Percentiles rank a stretch among this genome's conserved stretches.
These are phyloP conservation scores for Pythium sp. DNA, from an alignment of 352 stramenopile genomes.

Conservation along the genomic window DNA sequence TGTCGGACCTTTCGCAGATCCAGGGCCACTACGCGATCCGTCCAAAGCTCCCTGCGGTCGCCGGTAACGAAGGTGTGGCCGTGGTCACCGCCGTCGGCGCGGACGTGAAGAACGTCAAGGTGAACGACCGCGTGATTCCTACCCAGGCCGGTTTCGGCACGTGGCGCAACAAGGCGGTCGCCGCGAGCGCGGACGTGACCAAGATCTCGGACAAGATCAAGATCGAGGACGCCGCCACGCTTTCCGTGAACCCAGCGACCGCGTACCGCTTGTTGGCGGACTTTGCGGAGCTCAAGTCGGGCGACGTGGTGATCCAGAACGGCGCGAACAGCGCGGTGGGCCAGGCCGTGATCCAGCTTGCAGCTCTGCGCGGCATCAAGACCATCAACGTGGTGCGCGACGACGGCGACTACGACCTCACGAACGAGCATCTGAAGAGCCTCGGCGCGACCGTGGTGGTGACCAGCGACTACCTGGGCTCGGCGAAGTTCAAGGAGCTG, in stretches of 20 bases:
- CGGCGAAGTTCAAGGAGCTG: constrained; percentile 83
- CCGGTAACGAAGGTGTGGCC: constrained; percentile 84
- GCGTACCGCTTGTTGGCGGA: constrained; percentile 86
- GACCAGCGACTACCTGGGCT: constrained; percentile 66
- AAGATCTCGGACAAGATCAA: constrained; percentile 84
- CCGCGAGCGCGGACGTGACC: constrained; percentile 57
- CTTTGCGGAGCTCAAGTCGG: constrained; percentile 71
- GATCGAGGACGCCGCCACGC: constrained; percentile 77
- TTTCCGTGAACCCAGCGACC: constrained; percentile 82
- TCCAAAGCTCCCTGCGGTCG: constrained; percentile 73
- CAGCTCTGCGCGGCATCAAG: constrained; percentile 82
- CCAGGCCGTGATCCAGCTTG: constrained; percentile 87
- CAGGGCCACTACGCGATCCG: constrained; percentile 83
- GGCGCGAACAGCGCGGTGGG: constrained; percentile 86
- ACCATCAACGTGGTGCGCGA: constrained; percentile 90
- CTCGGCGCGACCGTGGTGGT: constrained; percentile 75
- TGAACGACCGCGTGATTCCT: constrained; percentile 87
- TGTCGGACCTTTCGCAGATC: constrained; percentile 86
- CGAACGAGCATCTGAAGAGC: constrained; percentile 74
- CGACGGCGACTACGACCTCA: constrained; percentile 75
- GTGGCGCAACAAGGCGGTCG: constrained; percentile 73
- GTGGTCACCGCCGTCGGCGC: constrained; percentile 81
- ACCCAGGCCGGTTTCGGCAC: constrained; percentile 67
- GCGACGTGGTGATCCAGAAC: constrained; percentile 91
- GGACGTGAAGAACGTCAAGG: constrained; percentile 76